phyloP scores from a whole-genome alignment of 2,329 filamentous ascomycete genomes.

The Aspergillus sojae region DNA sequence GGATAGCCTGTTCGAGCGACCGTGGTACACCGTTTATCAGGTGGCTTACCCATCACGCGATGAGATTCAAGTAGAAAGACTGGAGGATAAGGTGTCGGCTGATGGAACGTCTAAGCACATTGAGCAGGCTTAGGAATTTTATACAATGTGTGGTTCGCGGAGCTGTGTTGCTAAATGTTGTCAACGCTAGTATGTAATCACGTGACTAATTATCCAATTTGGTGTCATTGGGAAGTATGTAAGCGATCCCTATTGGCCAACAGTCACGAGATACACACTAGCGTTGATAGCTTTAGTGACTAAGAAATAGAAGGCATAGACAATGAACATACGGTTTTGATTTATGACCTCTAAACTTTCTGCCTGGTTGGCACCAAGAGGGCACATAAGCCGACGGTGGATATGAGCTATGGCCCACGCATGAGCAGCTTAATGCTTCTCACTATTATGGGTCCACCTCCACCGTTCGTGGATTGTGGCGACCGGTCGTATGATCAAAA shows the following conservation, averaged over 20 bases:
- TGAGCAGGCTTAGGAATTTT: not conserved
- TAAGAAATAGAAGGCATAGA: too few relatives aligned
- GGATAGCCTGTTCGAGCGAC: slow-evolving; percentile 23
- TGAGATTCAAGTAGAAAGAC: not conserved
- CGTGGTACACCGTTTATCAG: slow-evolving; percentile 23
- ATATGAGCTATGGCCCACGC: not conserved
- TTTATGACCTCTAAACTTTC: too few relatives aligned
- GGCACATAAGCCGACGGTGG: not conserved
- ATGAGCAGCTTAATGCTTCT: not conserved
- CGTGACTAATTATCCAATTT: too few relatives aligned
- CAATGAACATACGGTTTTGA: too few relatives aligned
- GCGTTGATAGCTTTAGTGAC: too few relatives aligned
- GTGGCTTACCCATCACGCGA: not conserved
- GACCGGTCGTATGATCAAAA: not conserved
- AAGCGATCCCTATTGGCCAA: too few relatives aligned
- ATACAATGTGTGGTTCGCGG: not conserved
- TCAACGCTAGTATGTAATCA: too few relatives aligned
- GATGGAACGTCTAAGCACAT: not conserved
- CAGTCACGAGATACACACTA: too few relatives aligned
- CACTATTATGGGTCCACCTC: not conserved
- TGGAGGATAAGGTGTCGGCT: not conserved
- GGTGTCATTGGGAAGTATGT: too few relatives aligned
- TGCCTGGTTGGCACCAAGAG: not conserved
- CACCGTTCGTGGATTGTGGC: not conserved
- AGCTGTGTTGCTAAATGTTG: too few relatives aligned